Evolutionary conservation across 257 asterid genomes (phyloP), one percentile per base, ranked within the genome.

Genomic region (Scutellaria baicalensis): DNA sequence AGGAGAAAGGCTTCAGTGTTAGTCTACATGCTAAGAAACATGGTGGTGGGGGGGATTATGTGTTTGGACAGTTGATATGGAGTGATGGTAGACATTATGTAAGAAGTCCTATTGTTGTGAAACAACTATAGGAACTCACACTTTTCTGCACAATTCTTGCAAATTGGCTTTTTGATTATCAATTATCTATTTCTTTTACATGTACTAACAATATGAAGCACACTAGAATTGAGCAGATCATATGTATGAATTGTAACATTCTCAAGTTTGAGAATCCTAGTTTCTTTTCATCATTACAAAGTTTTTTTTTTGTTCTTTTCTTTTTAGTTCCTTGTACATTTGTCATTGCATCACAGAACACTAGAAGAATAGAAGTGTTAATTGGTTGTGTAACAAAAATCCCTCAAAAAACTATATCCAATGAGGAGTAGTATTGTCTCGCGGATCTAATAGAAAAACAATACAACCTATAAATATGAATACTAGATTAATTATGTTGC

Each of bases 51-150:
- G 48, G 38, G 50, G 80, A 85, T 18, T 89, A 88, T 79, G 92
- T 82, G 33, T 89, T 92, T 77, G 96, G 97, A 0, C 80, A 81
- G 80, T 71, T 92, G 83, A 83, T 21, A 55, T 91, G 98, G 98
- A 85, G 88, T 44, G 96, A 93, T 83, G 88, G 91, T 45, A 84
- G 76, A 59, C 98, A 93, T 54, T 75, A 77, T 67, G 98, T 85
- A 0, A 86, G 93, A 72, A 93, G 93, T 93, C 94, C 93, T 20
- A 85, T 93, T 76, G 93, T 88, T 16, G 95, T 88, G 57, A 88
- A 82, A 64, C 75, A 80, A 69, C 1, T 68, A 38, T 80, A 80
- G 83, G 40, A 48, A 70, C 35, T 50, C 14, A 23, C 17, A 56
- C 6, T 11, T 68, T 67, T 8, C 11, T 23, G 58, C 61, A 64